Percentiles rank a stretch among this genome's conserved stretches.
phyloP scores from a whole-genome alignment of 192 early-diverging fungal species.

The Backusella psychrophila region DNA sequence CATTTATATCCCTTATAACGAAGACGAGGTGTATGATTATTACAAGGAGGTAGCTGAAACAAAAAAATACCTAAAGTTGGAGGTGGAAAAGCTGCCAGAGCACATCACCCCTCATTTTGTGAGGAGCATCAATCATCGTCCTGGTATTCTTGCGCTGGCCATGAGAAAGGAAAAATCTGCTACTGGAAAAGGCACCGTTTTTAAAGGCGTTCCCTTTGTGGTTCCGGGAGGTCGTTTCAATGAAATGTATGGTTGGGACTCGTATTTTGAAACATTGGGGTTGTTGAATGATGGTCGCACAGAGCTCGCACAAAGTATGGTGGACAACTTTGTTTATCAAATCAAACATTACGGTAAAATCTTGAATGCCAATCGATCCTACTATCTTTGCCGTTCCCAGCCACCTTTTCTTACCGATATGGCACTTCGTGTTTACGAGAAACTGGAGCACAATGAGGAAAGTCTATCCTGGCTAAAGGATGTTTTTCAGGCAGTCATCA shows the following conservation, averaged over 20 bases:
- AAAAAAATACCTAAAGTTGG: slow-evolving; percentile 68
- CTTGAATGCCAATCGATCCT: slow-evolving; percentile 96
- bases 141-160: slow-evolving; percentile 87
- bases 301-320: slow-evolving; percentile 90
- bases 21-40: slow-evolving; percentile 78
- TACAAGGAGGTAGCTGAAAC: slow-evolving; percentile 68
- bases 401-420: slow-evolving; percentile 99
- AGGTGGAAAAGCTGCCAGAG: slow-evolving; percentile 80
- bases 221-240: slow-evolving; percentile 99
- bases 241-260: slow-evolving; percentile 99
- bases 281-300: slow-evolving; percentile 83
- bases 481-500: slow-evolving; percentile 71
- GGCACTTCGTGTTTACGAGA: slow-evolving; percentile 75
- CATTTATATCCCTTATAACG: slow-evolving; percentile 90
- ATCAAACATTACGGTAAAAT: slow-evolving; percentile 99
- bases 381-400: slow-evolving; percentile 96
- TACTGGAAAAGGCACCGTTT: neutral
- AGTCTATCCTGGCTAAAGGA: slow-evolving; percentile 63
- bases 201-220: slow-evolving; percentile 86
- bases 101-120: slow-evolving; percentile 90
- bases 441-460: slow-evolving; percentile 55
- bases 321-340: slow-evolving; percentile 97
- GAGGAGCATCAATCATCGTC: slow-evolving; percentile 82
- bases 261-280: slow-evolving; percentile 92
- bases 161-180: slow-evolving; percentile 39